Conservation (phyloP, 2,329 filamentous ascomycete species). For the Cryphonectria carpinicola region DNA sequence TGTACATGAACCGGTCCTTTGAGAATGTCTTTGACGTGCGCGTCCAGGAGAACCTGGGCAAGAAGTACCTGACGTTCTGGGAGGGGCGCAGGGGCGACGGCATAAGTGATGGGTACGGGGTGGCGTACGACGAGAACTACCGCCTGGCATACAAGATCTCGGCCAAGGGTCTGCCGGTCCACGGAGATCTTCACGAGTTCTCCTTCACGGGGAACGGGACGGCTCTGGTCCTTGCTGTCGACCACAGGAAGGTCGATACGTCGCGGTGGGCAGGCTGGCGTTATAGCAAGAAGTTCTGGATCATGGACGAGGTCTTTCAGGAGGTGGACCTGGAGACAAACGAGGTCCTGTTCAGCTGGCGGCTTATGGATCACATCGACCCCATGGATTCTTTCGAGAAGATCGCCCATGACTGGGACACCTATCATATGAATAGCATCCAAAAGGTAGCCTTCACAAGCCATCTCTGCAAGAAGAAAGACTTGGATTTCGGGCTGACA, state of each 20-base stretch:
- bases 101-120: constrained; percentile 30
- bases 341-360: constrained; percentile 55
- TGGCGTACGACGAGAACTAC: constrained; percentile 31
- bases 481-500: constrained; percentile 8
- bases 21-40: constrained; percentile 31
- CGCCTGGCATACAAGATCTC: constrained; percentile 29
- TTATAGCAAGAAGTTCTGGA: constrained; percentile 20
- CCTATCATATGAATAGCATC: constrained; percentile 61
- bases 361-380: constrained; percentile 37
- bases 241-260: constrained; percentile 33
- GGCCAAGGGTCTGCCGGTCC: constrained; percentile 23
- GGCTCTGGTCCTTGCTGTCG: constrained; percentile 44
- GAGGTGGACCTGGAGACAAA: constrained; percentile 57
- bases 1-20: constrained; percentile 32
- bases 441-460: constrained; percentile 36
- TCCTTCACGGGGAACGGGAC: constrained; percentile 44
- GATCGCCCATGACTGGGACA: constrained; percentile 49
- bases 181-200: constrained; percentile 42
- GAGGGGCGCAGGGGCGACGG: constrained; percentile 30
- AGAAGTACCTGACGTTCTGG: constrained; percentile 33
- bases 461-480: neutral
- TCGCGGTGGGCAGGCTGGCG: constrained; percentile 33
- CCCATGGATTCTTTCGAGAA: constrained; percentile 24
- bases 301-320: constrained; percentile 42
- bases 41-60: constrained; percentile 30